Evolutionary conservation across 345 rosid species (phyloP), one percentile per base, ranked within the genome.

Genomic region (Heritiera fomes): DNA sequence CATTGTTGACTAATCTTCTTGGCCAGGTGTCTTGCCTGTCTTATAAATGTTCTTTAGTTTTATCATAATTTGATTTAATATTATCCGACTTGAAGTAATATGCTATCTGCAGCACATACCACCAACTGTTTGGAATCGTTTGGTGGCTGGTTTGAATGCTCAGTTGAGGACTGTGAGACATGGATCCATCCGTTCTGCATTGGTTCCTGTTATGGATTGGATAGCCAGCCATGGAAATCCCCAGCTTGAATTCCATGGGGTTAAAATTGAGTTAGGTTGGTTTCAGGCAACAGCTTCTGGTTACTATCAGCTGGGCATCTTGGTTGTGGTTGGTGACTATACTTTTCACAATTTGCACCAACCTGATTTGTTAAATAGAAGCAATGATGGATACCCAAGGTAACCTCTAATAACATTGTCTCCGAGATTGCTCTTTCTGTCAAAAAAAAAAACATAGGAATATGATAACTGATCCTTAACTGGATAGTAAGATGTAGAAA

Each of bases 281-380:
- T 96, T 96, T 86, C 99, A 96, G 85, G 95, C 97, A 53, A 92
- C 98, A 80, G 96, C 99, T 79, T 96, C 98, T 75, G 98, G 98
- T 80, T 94, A 94, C 85, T 96, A 91, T 90, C 99, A 96, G 80
- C 88, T 93, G 77, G 99, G 99, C 82, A 84, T 94, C 79, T 88
- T 96, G 83, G 98, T 91, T 77, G 88, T 88, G 53, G 83, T 85
- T 62, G 92, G 91, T 76, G 96, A 90, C 82, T 87, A 86, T 85
- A 82, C 88, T 77, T 61, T 86, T 71, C 85, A 80, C 69, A 72
- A 64, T 75, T 61, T 88, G 74, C 76, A 73, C 82, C 88, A 83
- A 58, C 79, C 89, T 77, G 81, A 88, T 75, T 85, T 84, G 62
- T 75, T 84, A 32, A 88, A 83, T 73, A 83, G 86, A 82, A 84